These are phyloP conservation scores for Juglanconis sp. DNA, from an alignment of 2,329 filamentous ascomycete species.

Conservation along the genomic window DNA sequence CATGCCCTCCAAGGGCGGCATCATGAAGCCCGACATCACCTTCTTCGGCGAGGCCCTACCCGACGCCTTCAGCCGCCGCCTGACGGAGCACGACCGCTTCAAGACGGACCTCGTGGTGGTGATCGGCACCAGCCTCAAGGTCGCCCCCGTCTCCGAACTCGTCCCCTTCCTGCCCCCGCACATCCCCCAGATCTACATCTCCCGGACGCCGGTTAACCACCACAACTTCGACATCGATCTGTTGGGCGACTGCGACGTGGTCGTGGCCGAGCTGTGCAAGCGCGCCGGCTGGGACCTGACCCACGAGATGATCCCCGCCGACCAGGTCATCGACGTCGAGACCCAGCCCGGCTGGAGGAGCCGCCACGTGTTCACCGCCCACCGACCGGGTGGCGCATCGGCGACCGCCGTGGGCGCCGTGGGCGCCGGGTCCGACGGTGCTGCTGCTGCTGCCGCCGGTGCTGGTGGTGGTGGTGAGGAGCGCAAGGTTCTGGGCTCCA, in stretches of 20 bases:
- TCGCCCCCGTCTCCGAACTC: slow-evolving; percentile 91
- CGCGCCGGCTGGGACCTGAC: slow-evolving; percentile 75
- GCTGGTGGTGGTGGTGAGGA: background rate
- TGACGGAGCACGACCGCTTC: slow-evolving; percentile 77
- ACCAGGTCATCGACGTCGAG: slow-evolving; percentile 58
- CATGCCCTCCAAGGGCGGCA: slow-evolving; percentile 65
- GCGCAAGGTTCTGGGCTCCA: background rate
- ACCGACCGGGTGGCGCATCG: background rate
- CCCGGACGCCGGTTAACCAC: slow-evolving; percentile 77
- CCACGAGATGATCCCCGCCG: slow-evolving; percentile 78
- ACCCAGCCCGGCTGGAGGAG: slow-evolving; percentile 44
- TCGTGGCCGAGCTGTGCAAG: slow-evolving; percentile 81
- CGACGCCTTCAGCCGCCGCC: slow-evolving; percentile 73
- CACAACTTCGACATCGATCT: slow-evolving; percentile 96
- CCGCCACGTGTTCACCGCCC: slow-evolving; percentile 39
- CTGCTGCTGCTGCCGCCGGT: background rate
- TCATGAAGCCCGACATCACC: slow-evolving; percentile 97
- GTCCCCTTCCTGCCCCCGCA: slow-evolving; percentile 74
- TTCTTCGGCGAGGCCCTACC: slow-evolving; percentile 95
- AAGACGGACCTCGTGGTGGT: slow-evolving; percentile 87
- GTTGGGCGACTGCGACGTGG: slow-evolving; percentile 89
- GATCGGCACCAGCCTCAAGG: slow-evolving; percentile 93
- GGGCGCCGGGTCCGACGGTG: background rate
- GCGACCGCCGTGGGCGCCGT: background rate
- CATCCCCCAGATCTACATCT: slow-evolving; percentile 88